Evolutionary conservation across 495 filamentous ascomycete genomes (phyloP), one percentile per base, ranked within the genome.

Genomic region (Aspergillus homomorphus): DNA sequence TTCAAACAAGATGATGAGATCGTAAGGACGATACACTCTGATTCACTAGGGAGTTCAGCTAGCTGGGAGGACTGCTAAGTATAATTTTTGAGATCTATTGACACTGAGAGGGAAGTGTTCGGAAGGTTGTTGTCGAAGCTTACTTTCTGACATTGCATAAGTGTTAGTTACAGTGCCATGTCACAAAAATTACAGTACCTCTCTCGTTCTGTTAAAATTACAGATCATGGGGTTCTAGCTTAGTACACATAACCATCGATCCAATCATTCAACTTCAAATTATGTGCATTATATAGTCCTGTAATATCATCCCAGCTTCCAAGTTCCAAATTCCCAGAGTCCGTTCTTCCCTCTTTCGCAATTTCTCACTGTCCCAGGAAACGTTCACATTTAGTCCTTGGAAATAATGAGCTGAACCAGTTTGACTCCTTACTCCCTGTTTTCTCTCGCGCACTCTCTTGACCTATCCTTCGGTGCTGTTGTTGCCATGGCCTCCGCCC

Each of bases 401-500:
- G 33, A 38, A 9, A 38, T 12, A 12, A 38, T 38, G 33, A 2
- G 4, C 15, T 12, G 33, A 38, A 6, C 15, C 12, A 38, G 9
- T 28, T 28, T 3, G 9, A 4, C 3, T 28, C 26, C 10, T 12
- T 12, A 5, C 15, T 38, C 15, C 15, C 10, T 38, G 33, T 14
- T 12, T 38, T 9, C 4, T 12, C 33, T 10, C 6, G 15, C 23
- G 15, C 15, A 19, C 48, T 51, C 9, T 21, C 8, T 7, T 21
- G n/a, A n/a, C 45, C 45, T 14, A 26, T 24, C 18, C 24, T 30
- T n/a, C n/a, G 16, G 15, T 24, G 24, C 22, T 19, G 19, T 18
- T 44, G 28, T 54, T 30, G 41, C 28, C 53, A 67, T 63, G 62
- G 45, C 57, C 5, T 45, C 57, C 33, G 16, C 26, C 16, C 45